These are phyloP conservation scores for Ceratobasidium theobromae DNA, from an alignment of 1,284 basidiomycete genomes.

Conservation along the genomic window DNA sequence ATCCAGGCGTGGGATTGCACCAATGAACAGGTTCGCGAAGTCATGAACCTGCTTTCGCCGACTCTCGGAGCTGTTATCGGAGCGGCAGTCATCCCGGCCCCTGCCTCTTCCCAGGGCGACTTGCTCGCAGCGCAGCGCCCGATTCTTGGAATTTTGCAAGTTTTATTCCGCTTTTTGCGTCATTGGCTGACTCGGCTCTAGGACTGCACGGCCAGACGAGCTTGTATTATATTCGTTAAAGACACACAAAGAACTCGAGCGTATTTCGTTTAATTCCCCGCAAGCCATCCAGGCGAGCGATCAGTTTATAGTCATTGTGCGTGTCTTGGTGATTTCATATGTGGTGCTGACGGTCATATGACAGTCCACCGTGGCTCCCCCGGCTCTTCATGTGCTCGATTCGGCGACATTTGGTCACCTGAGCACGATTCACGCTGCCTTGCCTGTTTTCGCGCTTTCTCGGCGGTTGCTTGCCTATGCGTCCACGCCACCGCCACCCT, in stretches of 20 bases:
- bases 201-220: conserved; percentile 39
- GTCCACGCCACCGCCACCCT: conserved; percentile 45
- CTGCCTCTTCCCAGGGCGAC: conserved; percentile 38
- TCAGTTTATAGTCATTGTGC: conserved; percentile 59
- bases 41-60: conserved; percentile 53
- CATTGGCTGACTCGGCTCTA: conserved; percentile 36
- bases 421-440: conserved; percentile 47
- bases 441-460: conserved; percentile 57
- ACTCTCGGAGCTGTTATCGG: conserved; percentile 14
- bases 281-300: conserved; percentile 51
- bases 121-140: conserved; percentile 47
- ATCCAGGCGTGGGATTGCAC: conserved; percentile 72
- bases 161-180: conserved; percentile 33
- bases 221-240: conserved; percentile 63
- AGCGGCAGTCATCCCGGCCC: conserved; percentile 51
- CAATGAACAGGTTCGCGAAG: conserved; percentile 56
- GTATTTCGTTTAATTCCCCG: conserved; percentile 42
- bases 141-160: conserved; percentile 61
- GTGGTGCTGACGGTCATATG: conserved; percentile 26
- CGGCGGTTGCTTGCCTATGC: conserved; percentile 64
- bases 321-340: conserved; percentile 40
- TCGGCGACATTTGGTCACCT: conserved; percentile 54
- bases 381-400: conserved; percentile 59
- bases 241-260: conserved; percentile 57
- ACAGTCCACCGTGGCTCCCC: conserved; percentile 60